Percentiles rank a stretch among this genome's conserved stretches.
Conservation (phyloP, 768 basidiomycete genomes). For the Lentinula sp. region DNA sequence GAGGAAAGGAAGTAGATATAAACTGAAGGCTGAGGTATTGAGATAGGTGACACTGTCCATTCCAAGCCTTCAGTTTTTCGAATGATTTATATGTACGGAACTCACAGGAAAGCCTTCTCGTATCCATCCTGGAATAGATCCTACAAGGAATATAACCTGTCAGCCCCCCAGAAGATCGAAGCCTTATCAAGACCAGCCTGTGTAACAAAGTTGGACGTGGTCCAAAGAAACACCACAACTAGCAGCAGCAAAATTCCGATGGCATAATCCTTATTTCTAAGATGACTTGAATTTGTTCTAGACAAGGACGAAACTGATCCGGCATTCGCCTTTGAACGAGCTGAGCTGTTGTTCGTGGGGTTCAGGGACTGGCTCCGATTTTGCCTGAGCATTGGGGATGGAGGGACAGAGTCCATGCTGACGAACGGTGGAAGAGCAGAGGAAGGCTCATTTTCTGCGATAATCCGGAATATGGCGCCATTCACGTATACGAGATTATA, state of each 20-base stretch:
- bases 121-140: slow-evolving; percentile 57
- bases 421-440: not conserved
- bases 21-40: slow-evolving; percentile 82
- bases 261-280: not conserved
- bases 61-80: too few relatives aligned
- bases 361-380: not conserved
- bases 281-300: not conserved
- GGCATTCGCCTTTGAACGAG: slow-evolving; percentile 2
- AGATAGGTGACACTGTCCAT: slow-evolving; percentile 76
- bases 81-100: slow-evolving; percentile 16
- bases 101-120: slow-evolving; percentile 83
- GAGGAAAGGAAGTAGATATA: slow-evolving; percentile 68
- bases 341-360: not conserved
- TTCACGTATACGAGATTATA: not conserved
- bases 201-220: slow-evolving; percentile 80
- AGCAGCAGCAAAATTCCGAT: slow-evolving; percentile 64
- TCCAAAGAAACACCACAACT: slow-evolving; percentile 83
- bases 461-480: not conserved
- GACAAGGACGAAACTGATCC: not conserved
- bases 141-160: slow-evolving; percentile 21
- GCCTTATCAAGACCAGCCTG: slow-evolving; percentile 40
- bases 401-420: not conserved
- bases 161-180: slow-evolving; percentile 3
- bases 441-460: not conserved
- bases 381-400: not conserved